A percentile compares a stretch with the other conserved stretches of the same genome.
phyloP scores from a whole-genome alignment of 768 basidiomycete species.

The Cystofilobasidium bisporidii region DNA sequence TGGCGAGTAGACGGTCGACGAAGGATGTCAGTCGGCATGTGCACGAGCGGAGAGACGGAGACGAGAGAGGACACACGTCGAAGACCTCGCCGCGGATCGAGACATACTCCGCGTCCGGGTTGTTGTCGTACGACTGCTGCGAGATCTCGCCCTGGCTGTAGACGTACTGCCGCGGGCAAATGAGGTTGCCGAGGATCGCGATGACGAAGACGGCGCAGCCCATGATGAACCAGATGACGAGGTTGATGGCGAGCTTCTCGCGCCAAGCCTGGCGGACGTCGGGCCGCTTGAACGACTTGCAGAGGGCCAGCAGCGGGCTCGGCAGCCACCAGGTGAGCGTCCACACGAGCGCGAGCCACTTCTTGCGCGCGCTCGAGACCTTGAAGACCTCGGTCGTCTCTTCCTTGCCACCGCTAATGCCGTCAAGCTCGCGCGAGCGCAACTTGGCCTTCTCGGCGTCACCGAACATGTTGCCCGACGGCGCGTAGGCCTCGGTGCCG shows the following conservation, averaged over 20 bases:
- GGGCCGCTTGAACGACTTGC: conserved; percentile 86
- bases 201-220: conserved; percentile 86
- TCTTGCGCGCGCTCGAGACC: conserved; percentile 65
- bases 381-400: conserved; percentile 81
- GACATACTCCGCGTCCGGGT: conserved; percentile 67
- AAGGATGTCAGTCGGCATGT: not conserved
- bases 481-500: conserved; percentile 87
- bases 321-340: conserved; percentile 88
- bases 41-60: not conserved
- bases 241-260: conserved; percentile 87
- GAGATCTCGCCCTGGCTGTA: conserved; percentile 69
- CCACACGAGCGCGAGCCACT: conserved; percentile 84
- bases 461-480: conserved; percentile 91
- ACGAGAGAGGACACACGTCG: conserved; percentile 49
- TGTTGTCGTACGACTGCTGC: conserved; percentile 54
- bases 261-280: conserved; percentile 95
- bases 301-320: conserved; percentile 52
- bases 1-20: too few species aligned
- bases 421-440: conserved; percentile 58
- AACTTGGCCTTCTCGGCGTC: conserved; percentile 63
- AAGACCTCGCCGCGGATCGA: conserved; percentile 91
- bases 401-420: conserved; percentile 55
- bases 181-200: conserved; percentile 70
- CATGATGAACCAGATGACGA: conserved; percentile 92
- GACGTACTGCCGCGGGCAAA: conserved; percentile 91